A percentile compares a stretch with the other conserved stretches of the same genome.
Conservation (phyloP, 1,284 basidiomycete genomes). For the Boletus semigastroideus region DNA sequence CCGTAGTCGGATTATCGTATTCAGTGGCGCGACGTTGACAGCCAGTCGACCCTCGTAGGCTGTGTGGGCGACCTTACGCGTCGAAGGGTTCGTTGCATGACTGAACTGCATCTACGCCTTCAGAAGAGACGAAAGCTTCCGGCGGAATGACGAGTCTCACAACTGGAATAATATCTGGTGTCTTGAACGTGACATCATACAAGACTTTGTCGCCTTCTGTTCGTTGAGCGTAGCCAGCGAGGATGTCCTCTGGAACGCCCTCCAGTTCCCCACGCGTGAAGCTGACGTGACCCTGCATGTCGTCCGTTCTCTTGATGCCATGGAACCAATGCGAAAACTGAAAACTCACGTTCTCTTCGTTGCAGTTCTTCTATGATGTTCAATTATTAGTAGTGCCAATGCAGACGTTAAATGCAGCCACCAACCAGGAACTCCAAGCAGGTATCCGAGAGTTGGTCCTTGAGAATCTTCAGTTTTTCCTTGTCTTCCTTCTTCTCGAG, state of each 20-base stretch:
- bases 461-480: conserved; percentile 52
- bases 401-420: neutral
- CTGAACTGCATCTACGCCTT: conserved; percentile 52
- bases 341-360: conserved; percentile 70
- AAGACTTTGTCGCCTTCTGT: conserved; percentile 55
- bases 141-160: conserved; percentile 47
- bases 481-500: conserved; percentile 60
- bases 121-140: no score
- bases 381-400: neutral
- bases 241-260: conserved; percentile 74
- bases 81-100: conserved; percentile 65
- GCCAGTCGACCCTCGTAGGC: conserved; percentile 65
- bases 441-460: conserved; percentile 69
- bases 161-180: conserved; percentile 76
- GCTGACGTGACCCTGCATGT: conserved; percentile 51
- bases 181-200: conserved; percentile 54
- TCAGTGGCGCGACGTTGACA: conserved; percentile 67
- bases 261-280: conserved; percentile 74
- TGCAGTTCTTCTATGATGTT: conserved; percentile 73
- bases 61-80: conserved; percentile 61
- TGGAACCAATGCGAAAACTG: conserved; percentile 5
- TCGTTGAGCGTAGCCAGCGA: conserved; percentile 71
- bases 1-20: conserved; percentile 64
- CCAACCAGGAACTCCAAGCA: conserved; percentile 65
- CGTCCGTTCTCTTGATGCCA: neutral